phyloP scores from a whole-genome alignment of 345 rosid species.

The Hibiscus syriacus region DNA sequence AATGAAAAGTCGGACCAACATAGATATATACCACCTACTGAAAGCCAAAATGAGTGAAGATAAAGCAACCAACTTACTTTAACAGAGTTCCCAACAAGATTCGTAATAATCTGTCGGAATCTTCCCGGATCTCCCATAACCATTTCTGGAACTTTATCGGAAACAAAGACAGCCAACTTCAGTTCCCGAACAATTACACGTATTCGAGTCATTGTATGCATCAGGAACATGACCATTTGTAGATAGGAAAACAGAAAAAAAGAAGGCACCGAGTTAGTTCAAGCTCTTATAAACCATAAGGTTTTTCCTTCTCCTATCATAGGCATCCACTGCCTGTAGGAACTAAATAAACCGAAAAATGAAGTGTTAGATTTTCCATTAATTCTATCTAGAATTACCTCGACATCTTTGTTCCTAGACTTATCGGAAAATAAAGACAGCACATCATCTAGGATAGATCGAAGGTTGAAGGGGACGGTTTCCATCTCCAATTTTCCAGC shows the following conservation, averaged over 20 bases:
- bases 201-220: conserved; percentile 2
- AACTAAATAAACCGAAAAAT: not conserved
- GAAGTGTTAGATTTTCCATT: not conserved
- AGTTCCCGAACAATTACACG: conserved; percentile 19
- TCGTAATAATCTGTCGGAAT: conserved; percentile 88
- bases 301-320: not conserved
- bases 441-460: conserved; percentile 88
- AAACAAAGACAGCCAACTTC: conserved; percentile 88
- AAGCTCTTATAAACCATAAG: not conserved
- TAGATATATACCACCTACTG: not conserved
- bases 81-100: conserved; percentile 94
- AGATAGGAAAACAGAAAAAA: not conserved
- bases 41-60: not conserved
- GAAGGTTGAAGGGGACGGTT: conserved; percentile 67
- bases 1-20: not conserved
- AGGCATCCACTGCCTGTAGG: not conserved
- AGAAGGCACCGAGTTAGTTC: conserved; percentile 3
- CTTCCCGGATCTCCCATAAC: conserved; percentile 92
- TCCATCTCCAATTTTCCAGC: conserved; percentile 88
- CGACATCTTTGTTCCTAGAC: conserved; percentile 80
- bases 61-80: conserved; percentile 47
- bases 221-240: conserved; percentile 3
- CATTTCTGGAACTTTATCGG: conserved; percentile 80
- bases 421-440: conserved; percentile 94
- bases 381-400: conserved; percentile 38